Evolutionary conservation across 805 yeast species (phyloP).

Genomic region (Yarrowia sp.): DNA sequence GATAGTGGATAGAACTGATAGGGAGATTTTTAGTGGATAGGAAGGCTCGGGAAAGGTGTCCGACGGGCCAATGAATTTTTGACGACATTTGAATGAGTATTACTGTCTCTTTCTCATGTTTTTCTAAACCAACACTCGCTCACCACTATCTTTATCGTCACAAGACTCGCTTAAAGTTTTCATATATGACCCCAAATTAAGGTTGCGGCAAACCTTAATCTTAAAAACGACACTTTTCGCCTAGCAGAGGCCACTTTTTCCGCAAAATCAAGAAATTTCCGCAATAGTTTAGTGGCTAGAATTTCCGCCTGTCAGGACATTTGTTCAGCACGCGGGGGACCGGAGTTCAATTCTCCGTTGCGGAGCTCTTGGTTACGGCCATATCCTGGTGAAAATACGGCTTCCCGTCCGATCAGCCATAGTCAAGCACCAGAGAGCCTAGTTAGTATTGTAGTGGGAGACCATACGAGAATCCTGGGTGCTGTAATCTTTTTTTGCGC

Average conservation of each 20-base stretch:
- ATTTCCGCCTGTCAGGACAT: constrained; percentile 42
- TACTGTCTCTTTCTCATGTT: neutral
- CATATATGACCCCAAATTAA: neutral
- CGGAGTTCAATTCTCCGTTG: constrained; percentile 26
- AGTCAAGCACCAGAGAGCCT: constrained; percentile 26
- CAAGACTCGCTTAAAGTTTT: neutral
- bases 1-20: neutral
- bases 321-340: constrained; percentile 23
- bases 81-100: neutral
- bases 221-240: neutral
- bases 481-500: constrained; percentile 16
- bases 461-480: constrained; percentile 26
- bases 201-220: neutral
- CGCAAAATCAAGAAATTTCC: neutral
- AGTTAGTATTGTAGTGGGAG: constrained; percentile 26
- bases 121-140: too few species aligned
- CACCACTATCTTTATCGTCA: neutral
- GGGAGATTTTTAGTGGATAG: neutral
- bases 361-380: constrained; percentile 22
- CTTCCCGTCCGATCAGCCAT: constrained; percentile 27
- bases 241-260: neutral
- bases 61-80: too few species aligned
- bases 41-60: neutral
- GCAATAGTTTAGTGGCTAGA: constrained; percentile 44
- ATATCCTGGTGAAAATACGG: constrained; percentile 26